Conservation (phyloP, 768 basidiomycete species). For the Tephrocybe sp. region DNA sequence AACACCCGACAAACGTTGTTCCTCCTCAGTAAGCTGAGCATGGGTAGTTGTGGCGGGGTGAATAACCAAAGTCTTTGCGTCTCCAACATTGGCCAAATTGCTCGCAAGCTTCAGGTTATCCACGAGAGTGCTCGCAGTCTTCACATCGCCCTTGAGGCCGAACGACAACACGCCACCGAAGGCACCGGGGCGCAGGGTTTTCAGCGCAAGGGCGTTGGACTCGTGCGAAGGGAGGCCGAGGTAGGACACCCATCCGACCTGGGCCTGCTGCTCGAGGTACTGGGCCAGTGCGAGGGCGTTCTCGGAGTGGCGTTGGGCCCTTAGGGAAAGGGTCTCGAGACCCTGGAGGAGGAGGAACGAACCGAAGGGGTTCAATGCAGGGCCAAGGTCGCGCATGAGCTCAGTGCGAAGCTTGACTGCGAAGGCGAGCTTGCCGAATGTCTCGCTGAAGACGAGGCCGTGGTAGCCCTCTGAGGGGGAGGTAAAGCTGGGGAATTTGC, state of each 20-base stretch:
- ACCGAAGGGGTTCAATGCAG: slow-evolving; percentile 67
- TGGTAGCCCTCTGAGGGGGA: slow-evolving; percentile 80
- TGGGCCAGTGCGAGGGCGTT: slow-evolving; percentile 72
- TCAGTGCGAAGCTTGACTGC: slow-evolving; percentile 63
- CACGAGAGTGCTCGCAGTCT: slow-evolving; percentile 58
- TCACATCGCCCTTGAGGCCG: slow-evolving; percentile 64
- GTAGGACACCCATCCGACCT: slow-evolving; percentile 78
- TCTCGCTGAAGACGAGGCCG: slow-evolving; percentile 64
- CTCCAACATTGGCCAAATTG: slow-evolving; percentile 73
- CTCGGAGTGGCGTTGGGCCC: slow-evolving; percentile 69
- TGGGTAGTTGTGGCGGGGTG: slow-evolving; percentile 81
- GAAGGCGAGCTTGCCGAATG: slow-evolving; percentile 65
- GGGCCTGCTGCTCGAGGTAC: slow-evolving; percentile 61
- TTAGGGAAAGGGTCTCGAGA: slow-evolving; percentile 73
- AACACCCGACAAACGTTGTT: slow-evolving; percentile 67
- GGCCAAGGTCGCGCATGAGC: slow-evolving; percentile 67
- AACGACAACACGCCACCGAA: slow-evolving; percentile 81
- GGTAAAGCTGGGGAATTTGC: slow-evolving; percentile 75
- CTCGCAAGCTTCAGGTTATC: slow-evolving; percentile 73
- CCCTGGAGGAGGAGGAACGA: slow-evolving; percentile 80
- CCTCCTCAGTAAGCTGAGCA: slow-evolving; percentile 61
- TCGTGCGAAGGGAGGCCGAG: slow-evolving; percentile 66
- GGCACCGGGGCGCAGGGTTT: slow-evolving; percentile 50
- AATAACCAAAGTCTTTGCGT: slow-evolving; percentile 79
- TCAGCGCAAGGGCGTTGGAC: slow-evolving; percentile 57